phyloP scores from a whole-genome alignment of 2,329 filamentous ascomycete species.

The Aspergillus transmontanensis region DNA sequence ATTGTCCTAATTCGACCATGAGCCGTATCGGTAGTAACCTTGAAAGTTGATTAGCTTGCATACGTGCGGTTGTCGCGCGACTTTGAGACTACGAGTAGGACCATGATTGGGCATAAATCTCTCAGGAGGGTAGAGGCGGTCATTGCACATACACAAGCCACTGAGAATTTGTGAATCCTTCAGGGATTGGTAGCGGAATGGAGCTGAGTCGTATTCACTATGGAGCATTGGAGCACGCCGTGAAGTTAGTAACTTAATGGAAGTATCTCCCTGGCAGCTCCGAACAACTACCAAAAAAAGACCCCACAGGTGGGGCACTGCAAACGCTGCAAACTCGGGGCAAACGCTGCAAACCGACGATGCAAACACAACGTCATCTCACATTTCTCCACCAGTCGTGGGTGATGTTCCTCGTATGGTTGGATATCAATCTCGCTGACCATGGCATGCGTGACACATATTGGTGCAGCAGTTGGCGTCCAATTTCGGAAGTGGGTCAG shows the following conservation, averaged over 20 bases:
- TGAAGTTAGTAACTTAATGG: background rate
- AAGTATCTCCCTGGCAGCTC: background rate
- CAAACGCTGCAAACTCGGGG: slow-evolving; percentile 21
- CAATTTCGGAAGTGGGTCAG: background rate
- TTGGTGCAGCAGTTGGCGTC: background rate
- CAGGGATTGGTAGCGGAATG: background rate
- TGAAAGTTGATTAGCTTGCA: background rate
- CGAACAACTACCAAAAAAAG: slow-evolving; percentile 5
- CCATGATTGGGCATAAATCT: background rate
- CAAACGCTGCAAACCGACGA: slow-evolving; percentile 18
- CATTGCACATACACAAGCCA: background rate
- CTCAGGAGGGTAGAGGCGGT: background rate
- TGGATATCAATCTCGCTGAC: slow-evolving; percentile 1
- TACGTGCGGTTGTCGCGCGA: background rate
- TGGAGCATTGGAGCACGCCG: background rate
- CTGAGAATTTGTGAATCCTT: background rate
- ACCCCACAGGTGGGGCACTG: background rate
- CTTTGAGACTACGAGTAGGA: background rate
- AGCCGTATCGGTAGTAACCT: background rate
- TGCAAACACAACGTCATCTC: slow-evolving; percentile 21
- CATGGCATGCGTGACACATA: background rate
- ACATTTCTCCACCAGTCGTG: slow-evolving; percentile 9
- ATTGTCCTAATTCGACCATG: background rate
- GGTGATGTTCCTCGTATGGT: slow-evolving; percentile 2
- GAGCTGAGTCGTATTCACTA: background rate